Base-by-base conservation (phyloP, 768 basidiomycete species). In the Strobilomyces dryophilus region DNA sequence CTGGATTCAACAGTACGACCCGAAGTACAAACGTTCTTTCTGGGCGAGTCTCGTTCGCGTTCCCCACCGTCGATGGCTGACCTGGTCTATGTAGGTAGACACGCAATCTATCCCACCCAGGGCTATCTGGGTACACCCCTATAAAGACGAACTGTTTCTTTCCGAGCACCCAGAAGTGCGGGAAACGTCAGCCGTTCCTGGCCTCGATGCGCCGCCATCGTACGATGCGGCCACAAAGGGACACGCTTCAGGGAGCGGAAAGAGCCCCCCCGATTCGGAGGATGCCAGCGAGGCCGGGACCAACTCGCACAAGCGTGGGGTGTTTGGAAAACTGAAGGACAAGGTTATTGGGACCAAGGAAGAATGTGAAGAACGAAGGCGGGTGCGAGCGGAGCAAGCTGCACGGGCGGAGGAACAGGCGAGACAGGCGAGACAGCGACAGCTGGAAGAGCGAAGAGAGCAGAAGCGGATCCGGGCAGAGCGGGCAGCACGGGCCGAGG, bases 71-170 rank as follows among this genome's bases (percentile, higher is more conserved):
- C 3, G 18, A n/a, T 11, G 9, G 6, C 40, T 39, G 42, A 34
- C 17, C 18, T 4, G 29, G 40, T 27, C 15, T 20, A 10, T 12
- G 42, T 44, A 86, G 83, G 82, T 87, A 17, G 84, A 89, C 55
- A 87, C 85, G 0, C 73, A 69, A 52, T 79, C 81, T 1, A 72
- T 66, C 8, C 87, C 88, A 8, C 80, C 84, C 1, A 79, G 87
- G 0, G 75, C 81, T 0, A 87, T 82, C 60, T 90, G 87, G 88
- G 74, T 75, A 1, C 86, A 90, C 61, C 87, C 88, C 1, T 80
- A 80, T 53, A 83, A 88, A 51, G 85, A 88, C 63, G 79, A 83
- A 43, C 74, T 80, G 47, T 88, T 77, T 66, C 73, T 86, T n/a
- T 59, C 54, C 5, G 76, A 79, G 43, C 78, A 85, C 55, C 80